Evolutionary conservation across 2,329 filamentous ascomycete genomes (phyloP), one percentile per base, ranked within the genome.

Genomic region (Trichoderma pleuroti): DNA sequence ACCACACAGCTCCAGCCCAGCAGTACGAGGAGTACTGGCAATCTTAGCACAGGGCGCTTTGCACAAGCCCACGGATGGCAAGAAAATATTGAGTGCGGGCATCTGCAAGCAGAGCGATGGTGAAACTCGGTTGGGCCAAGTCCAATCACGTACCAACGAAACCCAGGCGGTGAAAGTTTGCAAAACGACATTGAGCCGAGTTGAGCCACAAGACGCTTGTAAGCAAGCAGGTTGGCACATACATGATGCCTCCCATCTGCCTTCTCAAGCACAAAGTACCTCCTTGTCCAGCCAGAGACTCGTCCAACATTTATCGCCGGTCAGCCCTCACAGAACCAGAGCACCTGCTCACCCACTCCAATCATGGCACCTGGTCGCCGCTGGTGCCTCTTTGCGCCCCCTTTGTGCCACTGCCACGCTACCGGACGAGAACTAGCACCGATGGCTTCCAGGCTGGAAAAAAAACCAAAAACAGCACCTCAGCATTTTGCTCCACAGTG

Each of bases 51-150:
- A 42, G 39, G 54, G 28, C 54, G 54, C 54, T 59, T 59, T 30
- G 26, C 52, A 16, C 16, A 46, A 49, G 42, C 42, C 42, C 11
- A 49, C 42, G n/a, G 4, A 30, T 62, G 12, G 12, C n/a, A 30
- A 39, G 14, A 65, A 56, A 52, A 21, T 4, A 8, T n/a, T 10
- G 16, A 42, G 46, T 12, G 46, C 46, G 24, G 21, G 14, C 14
- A 18, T 63, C 60, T 39, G 34, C 42, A 67, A 57, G n/a, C 64
- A 57, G 65, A 49, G 54, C 8, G 54, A 60, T 49, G 57, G 66
- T 69, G 66, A 69, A 69, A 69, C 66, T 42, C 28, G 9, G 57
- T 39, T 54, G 39, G 66, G 46, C n/a, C 36, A 69, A 52, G 39
- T 16, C 36, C 36, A 67, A 30, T n/a, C 7, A 18, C 2, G 28